Evolutionary conservation across 768 basidiomycete genomes (phyloP).

Genomic region (Suillus ampliporus): DNA sequence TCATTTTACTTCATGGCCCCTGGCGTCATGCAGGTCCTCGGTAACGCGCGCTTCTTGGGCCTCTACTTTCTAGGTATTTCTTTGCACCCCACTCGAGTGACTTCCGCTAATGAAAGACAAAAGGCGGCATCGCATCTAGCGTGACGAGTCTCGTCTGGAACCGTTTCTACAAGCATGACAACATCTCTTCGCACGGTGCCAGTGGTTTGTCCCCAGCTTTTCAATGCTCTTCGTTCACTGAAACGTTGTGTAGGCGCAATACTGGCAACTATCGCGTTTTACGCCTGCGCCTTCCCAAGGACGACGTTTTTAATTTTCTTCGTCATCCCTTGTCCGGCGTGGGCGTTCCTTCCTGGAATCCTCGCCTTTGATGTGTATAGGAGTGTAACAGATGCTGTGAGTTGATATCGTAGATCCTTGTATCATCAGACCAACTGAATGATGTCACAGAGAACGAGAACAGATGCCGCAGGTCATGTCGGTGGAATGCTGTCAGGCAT

Average conservation of each 20-base stretch:
- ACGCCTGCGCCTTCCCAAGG: constrained; percentile 72
- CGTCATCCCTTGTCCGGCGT: constrained; percentile 81
- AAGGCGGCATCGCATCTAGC: constrained; percentile 67
- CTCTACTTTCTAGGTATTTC: constrained; percentile 75
- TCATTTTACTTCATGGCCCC: constrained; percentile 80
- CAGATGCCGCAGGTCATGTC: constrained; percentile 71
- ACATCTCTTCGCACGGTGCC: constrained; percentile 60
- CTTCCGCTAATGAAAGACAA: background rate
- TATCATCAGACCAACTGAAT: background rate
- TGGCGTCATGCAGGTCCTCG: constrained; percentile 64
- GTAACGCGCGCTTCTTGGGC: constrained; percentile 66
- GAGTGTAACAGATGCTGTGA: constrained; percentile 40
- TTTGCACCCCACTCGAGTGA: constrained; percentile 1
- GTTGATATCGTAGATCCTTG: constrained; percentile 14
- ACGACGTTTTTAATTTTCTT: constrained; percentile 74
- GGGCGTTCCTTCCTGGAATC: constrained; percentile 71
- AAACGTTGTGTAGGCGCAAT: constrained; percentile 59
- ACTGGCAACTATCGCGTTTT: constrained; percentile 70
- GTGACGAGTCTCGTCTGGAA: constrained; percentile 55
- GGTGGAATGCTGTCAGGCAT: constrained; percentile 69
- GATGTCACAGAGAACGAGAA: constrained; percentile 49
- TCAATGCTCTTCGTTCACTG: constrained; percentile 12
- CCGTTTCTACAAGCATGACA: constrained; percentile 35
- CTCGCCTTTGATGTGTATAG: constrained; percentile 42
- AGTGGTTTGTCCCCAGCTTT: constrained; percentile 57